Base-by-base conservation (phyloP, 306 rosid genomes). In the Malus sieversii region DNA sequence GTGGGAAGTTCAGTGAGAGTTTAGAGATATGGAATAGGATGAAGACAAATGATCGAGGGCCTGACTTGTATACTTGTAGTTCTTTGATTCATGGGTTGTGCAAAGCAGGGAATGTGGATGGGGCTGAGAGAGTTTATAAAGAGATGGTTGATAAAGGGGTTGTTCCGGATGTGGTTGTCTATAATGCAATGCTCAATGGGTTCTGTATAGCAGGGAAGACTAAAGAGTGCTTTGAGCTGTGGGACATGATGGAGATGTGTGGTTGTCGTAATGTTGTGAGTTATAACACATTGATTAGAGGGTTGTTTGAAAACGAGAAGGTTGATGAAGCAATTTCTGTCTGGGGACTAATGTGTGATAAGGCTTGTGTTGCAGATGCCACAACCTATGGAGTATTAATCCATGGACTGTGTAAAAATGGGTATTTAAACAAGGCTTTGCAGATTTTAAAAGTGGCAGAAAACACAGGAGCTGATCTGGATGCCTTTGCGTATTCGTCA, bases 391-490 rank as follows among this genome's bases (percentile, higher is more conserved):
- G 98, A 65, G 76, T 89, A 61, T 72, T 92, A 69, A 74, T 90
- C 80, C 84, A 92, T 76, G 99, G 99, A 55, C 81, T 92, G 68
- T 92, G 99, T 79, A 89, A 76, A 75, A 96, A 88, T 83, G 93
- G 90, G 32, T 86, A 79, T 68, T 81, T 85, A 79, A 85, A 66
- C 77, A 89, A 86, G 87, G 99, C 97, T 82, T 77, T 89, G 76
- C 16, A 33, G 85, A 82, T 87, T 77, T 60, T 96, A 68, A 79
- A 80, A 78, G 90, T 89, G 68, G 96, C 89, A 29, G 91, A 81
- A 79, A 68, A 69, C 18, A 71, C 51, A 65, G 83, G 79, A 55
- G 85, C 79, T 78, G 73, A 78, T 83, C 78, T 90, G 19, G 97
- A 92, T 81, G 73, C 68, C 44, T 90, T 75, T 88, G 90, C 91